Evolutionary conservation across 2,329 filamentous ascomycete species (phyloP), one percentile per base, ranked within the genome.

Genomic region (Mollisia scopiformis): DNA sequence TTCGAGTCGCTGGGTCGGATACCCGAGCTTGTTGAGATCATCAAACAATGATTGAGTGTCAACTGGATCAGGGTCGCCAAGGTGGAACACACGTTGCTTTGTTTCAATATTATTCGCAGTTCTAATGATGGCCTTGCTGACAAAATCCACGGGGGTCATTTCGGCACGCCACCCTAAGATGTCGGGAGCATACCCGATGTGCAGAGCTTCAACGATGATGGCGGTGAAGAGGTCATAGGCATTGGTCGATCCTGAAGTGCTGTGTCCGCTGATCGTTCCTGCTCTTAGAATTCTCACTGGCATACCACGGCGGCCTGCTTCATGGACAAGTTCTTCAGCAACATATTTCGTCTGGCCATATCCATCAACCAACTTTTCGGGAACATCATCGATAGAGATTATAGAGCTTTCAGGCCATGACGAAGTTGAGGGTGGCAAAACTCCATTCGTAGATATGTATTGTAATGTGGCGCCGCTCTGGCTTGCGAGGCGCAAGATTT

Each of bases 301-400:
- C 6, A 97, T 84, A 3, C 93, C 93, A 60, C 91, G 85, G 59
- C 80, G 82, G 53, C 92, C 90, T 30, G 93, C 93, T 74, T 93
- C 90, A 30, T 90, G 83, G 23, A 92, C 85, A 43, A 97, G 80
- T 54, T 84, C 76, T 68, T 88, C 84, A 2, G 79, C 79, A 25
- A 79, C 90, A 92, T 92, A 97, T 77, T 97, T 97, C 66, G 86
- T 88, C 75, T 97, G 93, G 5, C 93, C 93, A 71, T 97, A 97
- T 6, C 94, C 93, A 2, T 91, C 96, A 51, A 86, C 87, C 1
- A 97, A 84, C 72, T 89, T 46, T 80, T 83, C 59, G 0, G 89
- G 87, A 1, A 93, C 90, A 50, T 88, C 84, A 13, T 89, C 84
- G 4, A 91, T 82, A 30, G 82, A 80, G 16, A 93, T 78, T 77